Percentiles rank a stretch among this genome's conserved stretches.
These are phyloP conservation scores for Ceratocystis harringtonii DNA, from an alignment of 2,329 filamentous ascomycete species.

Conservation along the genomic window DNA sequence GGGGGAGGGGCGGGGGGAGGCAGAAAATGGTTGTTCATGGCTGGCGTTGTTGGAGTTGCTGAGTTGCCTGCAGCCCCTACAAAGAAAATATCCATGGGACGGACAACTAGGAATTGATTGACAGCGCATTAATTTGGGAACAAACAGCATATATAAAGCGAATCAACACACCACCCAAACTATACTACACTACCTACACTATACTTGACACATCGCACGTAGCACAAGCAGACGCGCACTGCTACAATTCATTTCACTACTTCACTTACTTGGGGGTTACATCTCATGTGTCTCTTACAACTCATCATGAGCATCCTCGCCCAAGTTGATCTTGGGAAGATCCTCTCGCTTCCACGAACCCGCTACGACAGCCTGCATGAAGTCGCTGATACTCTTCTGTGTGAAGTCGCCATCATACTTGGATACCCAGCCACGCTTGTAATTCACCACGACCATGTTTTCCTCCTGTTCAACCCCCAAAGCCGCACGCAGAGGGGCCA, in stretches of 20 bases:
- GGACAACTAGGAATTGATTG: not conserved
- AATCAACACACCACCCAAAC: not conserved
- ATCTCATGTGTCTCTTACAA: not conserved
- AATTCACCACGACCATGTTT: constrained; percentile 63
- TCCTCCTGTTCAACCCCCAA: not conserved
- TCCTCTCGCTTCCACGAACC: constrained; percentile 71
- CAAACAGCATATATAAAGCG: not conserved
- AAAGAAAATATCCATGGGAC: not conserved
- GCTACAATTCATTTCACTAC: not conserved
- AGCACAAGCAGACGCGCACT: not conserved
- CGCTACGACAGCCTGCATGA: constrained; percentile 84
- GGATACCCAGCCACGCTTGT: constrained; percentile 74
- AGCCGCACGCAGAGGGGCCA: not conserved
- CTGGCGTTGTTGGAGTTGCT: no score
- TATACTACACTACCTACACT: not conserved
- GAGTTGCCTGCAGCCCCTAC: no score
- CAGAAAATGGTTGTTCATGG: no score
- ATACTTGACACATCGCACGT: not conserved
- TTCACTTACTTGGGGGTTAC: not conserved
- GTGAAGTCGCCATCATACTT: constrained; percentile 50
- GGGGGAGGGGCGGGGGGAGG: no score
- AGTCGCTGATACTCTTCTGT: constrained; percentile 53
- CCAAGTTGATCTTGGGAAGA: constrained; percentile 47
- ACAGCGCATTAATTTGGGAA: not conserved
- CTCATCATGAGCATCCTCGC: constrained; percentile 25